Conservation (phyloP, 106 monocot genomes). For the Allium sativum region DNA sequence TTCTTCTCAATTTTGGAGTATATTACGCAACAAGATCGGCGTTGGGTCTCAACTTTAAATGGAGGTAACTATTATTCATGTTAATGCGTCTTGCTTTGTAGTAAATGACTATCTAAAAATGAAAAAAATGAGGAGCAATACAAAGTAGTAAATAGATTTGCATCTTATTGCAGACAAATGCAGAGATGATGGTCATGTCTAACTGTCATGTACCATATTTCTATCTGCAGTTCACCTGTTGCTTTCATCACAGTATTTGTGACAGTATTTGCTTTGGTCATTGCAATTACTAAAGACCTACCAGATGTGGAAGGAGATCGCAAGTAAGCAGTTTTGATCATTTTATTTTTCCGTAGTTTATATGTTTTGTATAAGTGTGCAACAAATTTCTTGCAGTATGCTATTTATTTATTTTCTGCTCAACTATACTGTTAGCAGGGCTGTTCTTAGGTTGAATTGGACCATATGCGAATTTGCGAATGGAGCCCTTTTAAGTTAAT, state of each 20-base stretch:
- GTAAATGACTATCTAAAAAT: background rate
- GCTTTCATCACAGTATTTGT: conserved; percentile 91
- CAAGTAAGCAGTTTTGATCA: conserved; percentile 47
- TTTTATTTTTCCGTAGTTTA: too few species aligned
- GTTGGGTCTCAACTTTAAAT: conserved; percentile 76
- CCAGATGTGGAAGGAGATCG: conserved; percentile 99
- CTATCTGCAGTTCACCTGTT: conserved; percentile 84
- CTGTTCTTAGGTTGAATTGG: too few species aligned
- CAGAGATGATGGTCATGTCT: conserved; percentile 33
- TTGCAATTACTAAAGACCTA: conserved; percentile 99
- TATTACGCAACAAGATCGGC: conserved; percentile 96
- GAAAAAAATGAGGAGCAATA: background rate
- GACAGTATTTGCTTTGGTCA: conserved; percentile 93
- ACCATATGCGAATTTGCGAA: too few species aligned
- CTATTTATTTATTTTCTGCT: too few species aligned
- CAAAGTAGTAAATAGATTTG: conserved; percentile 27
- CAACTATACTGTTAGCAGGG: too few species aligned
- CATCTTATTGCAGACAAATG: conserved; percentile 46
- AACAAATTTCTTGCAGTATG: too few species aligned
- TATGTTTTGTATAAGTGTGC: too few species aligned
- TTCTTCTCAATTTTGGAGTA: conserved; percentile 99
- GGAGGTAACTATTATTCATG: conserved; percentile 45
- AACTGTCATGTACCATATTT: conserved; percentile 37
- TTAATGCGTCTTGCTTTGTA: background rate
- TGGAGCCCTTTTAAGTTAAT: too few species aligned